Base-by-base conservation (phyloP, 2,329 filamentous ascomycete species). In the Arthrobotrys pseudoclavata region DNA sequence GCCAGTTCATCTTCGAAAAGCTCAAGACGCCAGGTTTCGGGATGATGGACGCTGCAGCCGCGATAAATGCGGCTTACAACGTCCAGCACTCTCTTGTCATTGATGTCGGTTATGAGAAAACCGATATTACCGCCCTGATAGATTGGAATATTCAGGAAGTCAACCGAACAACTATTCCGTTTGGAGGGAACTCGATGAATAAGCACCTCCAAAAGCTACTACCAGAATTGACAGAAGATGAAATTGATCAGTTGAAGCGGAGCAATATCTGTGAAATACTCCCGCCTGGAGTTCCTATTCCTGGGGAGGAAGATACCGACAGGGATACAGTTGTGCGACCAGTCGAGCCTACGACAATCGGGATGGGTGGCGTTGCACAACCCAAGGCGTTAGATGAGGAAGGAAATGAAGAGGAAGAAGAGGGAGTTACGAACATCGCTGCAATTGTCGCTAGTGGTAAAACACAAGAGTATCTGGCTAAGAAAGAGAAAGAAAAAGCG, bases 1-100 rank as follows among this genome's bases (percentile, higher is more conserved):
- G 94, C 13, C 93, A 96, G 79, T 99, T 97, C 86, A 89, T 98
- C 80, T 99, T 99, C 82, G 96, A 99, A 84, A 96, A 96, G 85
- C 97, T 97, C 83, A 96, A 95, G 85, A 96, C 93, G 0, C 96
- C 96, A 0, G 94, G 93, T 0, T 91, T 99, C 63, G 94, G 92
- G 81, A 87, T 98, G 79, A 91, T 99, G 86, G 92, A 98, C 84
- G 91, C 93, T 81, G 94, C 93, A 2, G 85, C 96, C 55, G 94
- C 96, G 26, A 92, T 93, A 0, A 91, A 86, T 72, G 91, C 89
- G 82, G 90, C 96, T 70, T 98, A 96, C 82, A 94, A 93, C 10
- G 88, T 94, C 31, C 87, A 90, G 34, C 93, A 89, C 81, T 91
- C 96, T 82, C 96, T 93, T 0, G 89, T 99, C 20, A 87, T 99